Percentiles rank a stretch among this genome's conserved stretches.
Conservation (phyloP, 805 yeast species). For the Starmera caribaea region DNA sequence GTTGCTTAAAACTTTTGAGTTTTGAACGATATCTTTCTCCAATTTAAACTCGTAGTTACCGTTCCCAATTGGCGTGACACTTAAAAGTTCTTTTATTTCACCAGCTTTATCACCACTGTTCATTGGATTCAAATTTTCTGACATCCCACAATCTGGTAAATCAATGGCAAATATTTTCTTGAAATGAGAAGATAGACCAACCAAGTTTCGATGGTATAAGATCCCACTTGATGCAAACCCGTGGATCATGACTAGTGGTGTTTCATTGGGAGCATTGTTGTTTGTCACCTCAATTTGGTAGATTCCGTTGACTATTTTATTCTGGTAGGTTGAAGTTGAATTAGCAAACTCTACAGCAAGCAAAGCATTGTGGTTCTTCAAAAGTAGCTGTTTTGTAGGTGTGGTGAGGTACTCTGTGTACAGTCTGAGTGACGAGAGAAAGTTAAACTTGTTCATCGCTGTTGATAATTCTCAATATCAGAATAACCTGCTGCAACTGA, state of each 20-base stretch:
- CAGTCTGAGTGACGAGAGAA: too few relatives aligned
- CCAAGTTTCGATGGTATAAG: constrained; percentile 65
- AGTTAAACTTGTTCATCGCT: too few relatives aligned
- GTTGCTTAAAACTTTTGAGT: constrained; percentile 16
- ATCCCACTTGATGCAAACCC: constrained; percentile 94
- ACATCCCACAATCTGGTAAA: constrained; percentile 62
- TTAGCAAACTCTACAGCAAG: too few relatives aligned
- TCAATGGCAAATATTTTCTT: constrained; percentile 63
- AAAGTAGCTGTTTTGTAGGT: too few relatives aligned
- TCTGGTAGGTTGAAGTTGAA: too few relatives aligned
- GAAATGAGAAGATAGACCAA: constrained; percentile 32
- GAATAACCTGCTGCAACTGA: too few relatives aligned
- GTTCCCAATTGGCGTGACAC: not conserved
- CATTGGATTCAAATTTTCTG: constrained; percentile 23
- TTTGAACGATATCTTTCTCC: constrained; percentile 6
- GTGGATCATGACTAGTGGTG: constrained; percentile 55
- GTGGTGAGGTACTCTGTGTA: too few relatives aligned
- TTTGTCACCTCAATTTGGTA: constrained; percentile 19
- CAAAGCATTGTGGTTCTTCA: too few relatives aligned
- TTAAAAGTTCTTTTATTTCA: constrained; percentile 4
- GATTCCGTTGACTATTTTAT: constrained; percentile 8
- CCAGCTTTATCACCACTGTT: constrained; percentile 16
- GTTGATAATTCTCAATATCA: too few relatives aligned
- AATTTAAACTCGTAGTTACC: constrained; percentile 6
- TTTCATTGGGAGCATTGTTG: constrained; percentile 8